These are phyloP conservation scores for Wickerhamiella infanticola DNA, from an alignment of 1,139 yeast species.

Conservation along the genomic window DNA sequence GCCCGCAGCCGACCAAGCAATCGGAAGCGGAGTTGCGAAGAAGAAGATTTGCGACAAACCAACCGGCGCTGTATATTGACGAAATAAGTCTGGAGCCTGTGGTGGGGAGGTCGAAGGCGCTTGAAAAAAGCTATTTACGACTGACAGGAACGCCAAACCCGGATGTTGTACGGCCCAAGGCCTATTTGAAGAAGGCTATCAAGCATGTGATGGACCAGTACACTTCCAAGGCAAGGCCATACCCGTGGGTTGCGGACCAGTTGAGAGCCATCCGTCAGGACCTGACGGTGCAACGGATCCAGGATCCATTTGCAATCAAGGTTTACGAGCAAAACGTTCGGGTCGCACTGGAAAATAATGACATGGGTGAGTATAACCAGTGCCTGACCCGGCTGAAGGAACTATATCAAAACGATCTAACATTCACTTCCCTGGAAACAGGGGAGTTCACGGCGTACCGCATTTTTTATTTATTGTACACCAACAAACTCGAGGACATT, in stretches of 20 bases:
- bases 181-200: constrained; percentile 43
- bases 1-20: constrained; percentile 22
- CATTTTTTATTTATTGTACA: constrained; percentile 61
- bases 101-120: constrained; percentile 45
- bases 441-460: constrained; percentile 61
- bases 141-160: constrained; percentile 91
- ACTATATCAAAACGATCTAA: constrained; percentile 30
- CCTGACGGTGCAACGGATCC: constrained; percentile 79
- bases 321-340: constrained; percentile 83
- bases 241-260: constrained; percentile 74
- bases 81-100: constrained; percentile 23
- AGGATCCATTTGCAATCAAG: constrained; percentile 54
- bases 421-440: constrained; percentile 23
- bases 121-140: constrained; percentile 70
- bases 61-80: constrained; percentile 6
- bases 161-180: constrained; percentile 57
- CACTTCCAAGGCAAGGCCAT: constrained; percentile 33
- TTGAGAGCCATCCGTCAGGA: constrained; percentile 87
- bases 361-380: constrained; percentile 88
- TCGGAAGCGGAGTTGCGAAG: constrained; percentile 22
- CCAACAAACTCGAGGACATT: constrained; percentile 37
- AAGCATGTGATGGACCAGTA: constrained; percentile 41
- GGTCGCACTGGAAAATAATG: constrained; percentile 68
- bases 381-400: constrained; percentile 68
- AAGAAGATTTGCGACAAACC: not conserved